These are phyloP conservation scores for Hypoxylon intermedium DNA, from an alignment of 495 filamentous ascomycete genomes.

Conservation along the genomic window DNA sequence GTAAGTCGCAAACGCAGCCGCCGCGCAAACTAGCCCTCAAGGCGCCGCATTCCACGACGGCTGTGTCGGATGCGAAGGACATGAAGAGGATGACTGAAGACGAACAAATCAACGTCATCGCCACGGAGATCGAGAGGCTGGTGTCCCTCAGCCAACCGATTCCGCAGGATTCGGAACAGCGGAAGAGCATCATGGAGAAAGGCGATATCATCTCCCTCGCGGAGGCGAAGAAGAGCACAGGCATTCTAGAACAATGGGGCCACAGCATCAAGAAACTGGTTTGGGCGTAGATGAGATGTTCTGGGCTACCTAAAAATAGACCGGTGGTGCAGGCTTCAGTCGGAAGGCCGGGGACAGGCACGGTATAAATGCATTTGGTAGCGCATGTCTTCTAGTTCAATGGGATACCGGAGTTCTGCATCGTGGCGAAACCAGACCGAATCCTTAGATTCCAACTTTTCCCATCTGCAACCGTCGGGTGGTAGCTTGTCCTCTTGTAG, in stretches of 20 bases:
- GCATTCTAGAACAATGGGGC: slow-evolving; percentile 81
- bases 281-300: slow-evolving; percentile 67
- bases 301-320: background rate
- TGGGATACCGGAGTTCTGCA: slow-evolving; percentile 74
- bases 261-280: slow-evolving; percentile 91
- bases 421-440: slow-evolving; percentile 84
- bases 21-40: slow-evolving; percentile 62
- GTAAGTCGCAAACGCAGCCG: slow-evolving; percentile 33
- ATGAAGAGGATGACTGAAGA: slow-evolving; percentile 64
- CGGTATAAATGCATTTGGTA: slow-evolving; percentile 87
- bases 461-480: slow-evolving; percentile 62
- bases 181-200: slow-evolving; percentile 63
- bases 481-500: slow-evolving; percentile 47
- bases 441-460: slow-evolving; percentile 72
- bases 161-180: slow-evolving; percentile 43
- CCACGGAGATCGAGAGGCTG: slow-evolving; percentile 63
- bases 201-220: slow-evolving; percentile 79
- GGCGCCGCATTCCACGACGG: slow-evolving; percentile 63
- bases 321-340: background rate
- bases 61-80: slow-evolving; percentile 53
- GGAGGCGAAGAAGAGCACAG: slow-evolving; percentile 88
- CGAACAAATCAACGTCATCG: slow-evolving; percentile 74
- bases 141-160: slow-evolving; percentile 47
- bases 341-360: slow-evolving; percentile 16
- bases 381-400: slow-evolving; percentile 89